Evolutionary conservation across 2,329 filamentous ascomycete genomes (phyloP), one percentile per base, ranked within the genome.

Genomic region (Cladosporium sp.): DNA sequence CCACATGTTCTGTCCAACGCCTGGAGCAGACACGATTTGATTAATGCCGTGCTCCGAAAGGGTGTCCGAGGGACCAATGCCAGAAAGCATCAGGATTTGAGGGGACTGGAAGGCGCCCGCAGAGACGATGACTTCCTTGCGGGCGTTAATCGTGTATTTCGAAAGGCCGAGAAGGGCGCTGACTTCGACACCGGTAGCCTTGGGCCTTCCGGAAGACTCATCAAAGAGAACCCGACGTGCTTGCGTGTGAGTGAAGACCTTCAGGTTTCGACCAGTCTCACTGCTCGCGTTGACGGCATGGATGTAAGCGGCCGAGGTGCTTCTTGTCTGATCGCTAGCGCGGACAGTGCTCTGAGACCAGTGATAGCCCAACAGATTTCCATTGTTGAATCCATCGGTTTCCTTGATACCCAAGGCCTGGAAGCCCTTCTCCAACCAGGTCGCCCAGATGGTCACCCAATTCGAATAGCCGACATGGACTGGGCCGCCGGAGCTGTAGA

Each of bases 51-150:
- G 54, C 7, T 61, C 36, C 12, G 57, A 48, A 13, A 73, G 57
- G 2, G 61, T 59, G 3, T 64, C 61, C 0, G 63, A 63, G 11
- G 58, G 58, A 11, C 61, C 58, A 42, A 65, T 55, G n/a, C 64
- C 65, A 17, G 62, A 65, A 1, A 65, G 53, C 62, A 63, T 64
- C 19, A 65, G 50, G 2, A 67, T 58, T 48, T 74, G 71, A 0
- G 71, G 73, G 2, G 68, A 71, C 29, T 71, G 69, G 52, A 73
- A 73, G 1, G 65, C 61, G 18, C 72, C 73, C 0, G 70, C 72
- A 0, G 71, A 71, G 1, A 75, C 47, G 19, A 76, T 71, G 15
- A 75, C 68, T 54, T 75, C 72, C 36, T 70, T 68, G 9, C 58
- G 63, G 1, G 70, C 69, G 0, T 50, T 48, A 27, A 64, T 47